phyloP scores from a whole-genome alignment of 208 protist genomes.

The Leishmania tropica region DNA sequence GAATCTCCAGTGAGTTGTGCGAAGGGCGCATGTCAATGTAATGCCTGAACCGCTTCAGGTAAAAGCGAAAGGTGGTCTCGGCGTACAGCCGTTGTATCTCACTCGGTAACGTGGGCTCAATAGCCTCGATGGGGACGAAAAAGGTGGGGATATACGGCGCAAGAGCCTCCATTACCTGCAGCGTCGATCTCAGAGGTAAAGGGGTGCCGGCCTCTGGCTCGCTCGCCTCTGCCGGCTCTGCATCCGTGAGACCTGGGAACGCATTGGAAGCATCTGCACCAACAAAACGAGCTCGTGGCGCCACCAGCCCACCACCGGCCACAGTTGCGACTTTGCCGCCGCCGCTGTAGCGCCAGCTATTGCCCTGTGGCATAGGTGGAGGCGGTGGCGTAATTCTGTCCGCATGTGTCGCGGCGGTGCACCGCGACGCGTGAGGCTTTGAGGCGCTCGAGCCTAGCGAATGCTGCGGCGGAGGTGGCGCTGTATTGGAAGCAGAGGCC shows the following conservation, averaged over 20 bases:
- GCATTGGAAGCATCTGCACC: not conserved
- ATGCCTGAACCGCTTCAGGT: constrained; percentile 73
- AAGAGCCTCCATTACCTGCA: constrained; percentile 66
- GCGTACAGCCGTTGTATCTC: constrained; percentile 54
- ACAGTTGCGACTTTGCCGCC: not conserved
- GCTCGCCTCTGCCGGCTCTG: not conserved
- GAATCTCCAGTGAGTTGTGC: constrained; percentile 58
- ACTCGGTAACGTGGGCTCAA: constrained; percentile 53
- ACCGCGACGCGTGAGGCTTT: not conserved
- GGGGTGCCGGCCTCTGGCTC: not conserved
- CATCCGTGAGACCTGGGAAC: not conserved
- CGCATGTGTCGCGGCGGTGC: not conserved
- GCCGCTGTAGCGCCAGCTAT: not conserved
- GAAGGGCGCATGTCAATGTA: constrained; percentile 74
- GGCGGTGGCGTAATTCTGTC: constrained; percentile 4
- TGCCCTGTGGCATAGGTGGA: not conserved
- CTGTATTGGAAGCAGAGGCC: not conserved
- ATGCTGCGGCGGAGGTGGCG: not conserved
- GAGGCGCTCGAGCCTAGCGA: not conserved
- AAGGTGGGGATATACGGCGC: constrained; percentile 86
- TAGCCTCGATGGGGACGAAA: constrained; percentile 56
- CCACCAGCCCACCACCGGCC: not conserved
- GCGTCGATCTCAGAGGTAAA: constrained; percentile 23
- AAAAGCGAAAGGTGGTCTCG: constrained; percentile 59
- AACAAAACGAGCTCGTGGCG: not conserved